These are phyloP conservation scores for Suillus variegatus DNA, from an alignment of 768 basidiomycete species.

Conservation along the genomic window DNA sequence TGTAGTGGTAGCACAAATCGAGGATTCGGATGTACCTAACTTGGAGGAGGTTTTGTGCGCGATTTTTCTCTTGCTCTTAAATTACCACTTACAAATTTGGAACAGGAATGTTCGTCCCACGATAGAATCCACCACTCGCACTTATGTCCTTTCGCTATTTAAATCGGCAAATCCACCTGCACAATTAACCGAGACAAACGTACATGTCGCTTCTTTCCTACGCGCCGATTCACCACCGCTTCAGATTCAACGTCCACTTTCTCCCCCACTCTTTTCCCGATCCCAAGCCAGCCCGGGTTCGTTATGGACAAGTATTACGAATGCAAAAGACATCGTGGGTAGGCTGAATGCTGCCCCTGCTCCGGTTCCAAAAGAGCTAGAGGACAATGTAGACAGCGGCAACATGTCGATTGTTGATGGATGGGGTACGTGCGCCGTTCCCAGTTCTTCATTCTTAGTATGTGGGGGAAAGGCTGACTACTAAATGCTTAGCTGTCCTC, in stretches of 20 bases:
- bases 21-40: slow-evolving; percentile 31
- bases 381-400: slow-evolving; percentile 44
- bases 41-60: slow-evolving; percentile 45
- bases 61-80: slow-evolving; percentile 4
- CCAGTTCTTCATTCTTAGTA: not conserved
- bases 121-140: slow-evolving; percentile 28
- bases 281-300: not conserved
- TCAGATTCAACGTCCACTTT: slow-evolving; percentile 27
- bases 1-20: slow-evolving; percentile 32
- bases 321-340: slow-evolving; percentile 28
- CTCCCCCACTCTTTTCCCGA: slow-evolving; percentile 50
- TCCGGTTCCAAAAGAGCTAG: slow-evolving; percentile 38
- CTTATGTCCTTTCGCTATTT: slow-evolving; percentile 28
- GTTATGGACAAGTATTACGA: slow-evolving; percentile 12
- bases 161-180: slow-evolving; percentile 20
- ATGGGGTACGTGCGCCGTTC: slow-evolving; percentile 51
- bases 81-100: slow-evolving; percentile 8
- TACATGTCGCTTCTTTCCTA: slow-evolving; percentile 30
- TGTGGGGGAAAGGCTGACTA: slow-evolving; percentile 34
- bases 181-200: slow-evolving; percentile 16
- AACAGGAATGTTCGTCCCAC: slow-evolving; percentile 34
- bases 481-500: slow-evolving; percentile 25
- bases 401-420: slow-evolving; percentile 64
- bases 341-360: slow-evolving; percentile 24
- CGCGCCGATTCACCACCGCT: slow-evolving; percentile 29